Conservation (phyloP, 2,329 filamentous ascomycete genomes). For the Stagonosporopsis rhizophila region DNA sequence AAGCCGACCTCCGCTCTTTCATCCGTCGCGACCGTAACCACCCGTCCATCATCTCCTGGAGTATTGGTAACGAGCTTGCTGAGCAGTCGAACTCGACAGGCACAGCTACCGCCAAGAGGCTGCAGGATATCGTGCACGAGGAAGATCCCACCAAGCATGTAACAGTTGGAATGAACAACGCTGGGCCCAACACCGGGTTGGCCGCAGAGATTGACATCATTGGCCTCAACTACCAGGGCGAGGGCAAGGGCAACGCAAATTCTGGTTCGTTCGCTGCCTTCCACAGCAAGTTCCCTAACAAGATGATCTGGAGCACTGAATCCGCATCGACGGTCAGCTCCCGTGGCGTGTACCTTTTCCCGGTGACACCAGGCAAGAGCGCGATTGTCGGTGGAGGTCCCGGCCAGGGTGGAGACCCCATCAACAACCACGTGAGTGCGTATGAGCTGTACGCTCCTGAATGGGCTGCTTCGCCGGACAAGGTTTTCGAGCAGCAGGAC, state of each 20-base stretch:
- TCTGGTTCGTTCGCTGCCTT: slow-evolving; percentile 56
- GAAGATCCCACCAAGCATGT: slow-evolving; percentile 59
- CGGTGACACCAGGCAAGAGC: slow-evolving; percentile 52
- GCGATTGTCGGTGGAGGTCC: slow-evolving; percentile 49
- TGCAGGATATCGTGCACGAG: slow-evolving; percentile 53
- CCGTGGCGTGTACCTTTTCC: slow-evolving; percentile 62
- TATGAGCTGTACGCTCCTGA: slow-evolving; percentile 61
- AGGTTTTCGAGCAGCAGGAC: slow-evolving; percentile 61
- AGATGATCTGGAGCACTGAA: slow-evolving; percentile 50
- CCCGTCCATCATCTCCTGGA: slow-evolving; percentile 61
- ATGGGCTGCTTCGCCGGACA: slow-evolving; percentile 61
- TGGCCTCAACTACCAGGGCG: slow-evolving; percentile 65
- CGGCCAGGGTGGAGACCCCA: slow-evolving; percentile 46
- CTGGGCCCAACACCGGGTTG: slow-evolving; percentile 51
- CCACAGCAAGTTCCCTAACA: slow-evolving; percentile 55
- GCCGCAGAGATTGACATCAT: slow-evolving; percentile 56
- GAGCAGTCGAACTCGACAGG: slow-evolving; percentile 54
- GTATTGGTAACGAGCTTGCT: slow-evolving; percentile 61
- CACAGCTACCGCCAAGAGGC: slow-evolving; percentile 42
- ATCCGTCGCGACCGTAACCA: slow-evolving; percentile 64
- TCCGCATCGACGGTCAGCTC: slow-evolving; percentile 56
- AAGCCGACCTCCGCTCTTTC: slow-evolving; percentile 59
- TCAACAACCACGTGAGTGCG: slow-evolving; percentile 52
- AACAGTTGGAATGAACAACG: slow-evolving; percentile 58
- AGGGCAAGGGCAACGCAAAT: slow-evolving; percentile 51